These are phyloP conservation scores for Sparassis latifolia DNA, from an alignment of 1,284 basidiomycete species.

Conservation along the genomic window DNA sequence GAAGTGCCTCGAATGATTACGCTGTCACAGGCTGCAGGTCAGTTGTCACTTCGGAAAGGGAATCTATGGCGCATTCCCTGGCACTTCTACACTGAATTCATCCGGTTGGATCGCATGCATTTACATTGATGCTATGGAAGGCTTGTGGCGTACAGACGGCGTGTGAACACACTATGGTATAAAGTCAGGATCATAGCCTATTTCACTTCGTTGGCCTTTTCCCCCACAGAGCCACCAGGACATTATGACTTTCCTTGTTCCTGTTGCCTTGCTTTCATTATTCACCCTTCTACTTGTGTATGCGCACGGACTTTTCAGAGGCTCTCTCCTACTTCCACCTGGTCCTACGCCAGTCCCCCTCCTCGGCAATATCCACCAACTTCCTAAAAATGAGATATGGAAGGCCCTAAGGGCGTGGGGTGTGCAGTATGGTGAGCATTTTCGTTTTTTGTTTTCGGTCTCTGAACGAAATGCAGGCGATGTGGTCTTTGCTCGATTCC, in stretches of 20 bases:
- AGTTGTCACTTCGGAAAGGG: too few relatives aligned
- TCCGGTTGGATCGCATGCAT: too few relatives aligned
- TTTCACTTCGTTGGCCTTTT: neutral
- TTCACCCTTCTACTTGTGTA: too few relatives aligned
- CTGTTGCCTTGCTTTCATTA: too few relatives aligned
- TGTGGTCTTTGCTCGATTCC: constrained; percentile 10
- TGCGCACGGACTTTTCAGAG: too few relatives aligned
- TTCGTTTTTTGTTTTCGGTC: constrained; percentile 10
- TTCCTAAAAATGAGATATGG: neutral
- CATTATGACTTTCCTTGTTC: neutral
- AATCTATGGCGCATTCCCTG: too few relatives aligned
- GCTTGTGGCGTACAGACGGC: neutral
- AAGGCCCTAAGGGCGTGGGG: constrained; percentile 11
- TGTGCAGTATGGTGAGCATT: constrained; percentile 12
- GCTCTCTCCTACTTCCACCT: neutral
- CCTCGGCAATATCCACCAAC: neutral
- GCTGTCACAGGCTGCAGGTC: too few relatives aligned
- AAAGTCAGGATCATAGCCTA: neutral
- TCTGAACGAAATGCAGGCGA: constrained; percentile 17
- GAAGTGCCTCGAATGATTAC: too few relatives aligned
- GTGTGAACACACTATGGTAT: neutral
- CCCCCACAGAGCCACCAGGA: neutral
- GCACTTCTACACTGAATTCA: too few relatives aligned
- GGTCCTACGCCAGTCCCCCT: neutral
- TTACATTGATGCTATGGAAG: neutral